Evolutionary conservation across 164 flowering plant species (phyloP), one percentile per base, ranked within the genome.

Genomic region (Vitis labrusca): DNA sequence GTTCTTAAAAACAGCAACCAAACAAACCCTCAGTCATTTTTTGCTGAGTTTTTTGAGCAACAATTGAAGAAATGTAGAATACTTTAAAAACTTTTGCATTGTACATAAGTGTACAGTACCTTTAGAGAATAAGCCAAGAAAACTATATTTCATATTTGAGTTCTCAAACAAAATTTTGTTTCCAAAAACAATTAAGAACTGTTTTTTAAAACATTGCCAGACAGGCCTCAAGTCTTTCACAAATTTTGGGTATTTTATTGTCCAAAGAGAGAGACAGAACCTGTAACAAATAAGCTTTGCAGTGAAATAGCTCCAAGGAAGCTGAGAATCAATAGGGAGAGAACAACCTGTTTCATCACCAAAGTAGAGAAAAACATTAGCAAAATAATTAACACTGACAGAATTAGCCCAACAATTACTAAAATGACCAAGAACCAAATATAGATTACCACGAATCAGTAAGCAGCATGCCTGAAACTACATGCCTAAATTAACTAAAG

Each of bases 231-330:
- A 37, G 7, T 37, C 44, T 37, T 37, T 37, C 44, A 37, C 5
- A 37, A 37, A 37, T 3, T 2, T 19, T 32, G 10, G 2, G 14
- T 30, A 37, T 14, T 59, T 29, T 29, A 2, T n/a, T 10, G 23
- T 12, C 61, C 48, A 47, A 59, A 61, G 69, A 61, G 73, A 74
- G 65, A 67, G 75, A 53, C 17, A 69, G 77, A 63, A 94, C 97
- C 97, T 71, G 77, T 77, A 3, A 74, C 50, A 77, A 82, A 88
- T 61, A 86, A 62, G 48, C 66, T 79, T 66, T 69, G 86, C 61
- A 85, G 53, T 60, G 97, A 81, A 57, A 83, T 58, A 15, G 85
- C 66, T 71, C 95, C 97, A 73, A 90, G 79, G 74, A 91, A 75
- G 79, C 91, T 80, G 59, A 87, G 77, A 69, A 88, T 65, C 71